Base-by-base conservation (phyloP, 768 basidiomycete genomes). In the Kwoniella botswanensis region DNA sequence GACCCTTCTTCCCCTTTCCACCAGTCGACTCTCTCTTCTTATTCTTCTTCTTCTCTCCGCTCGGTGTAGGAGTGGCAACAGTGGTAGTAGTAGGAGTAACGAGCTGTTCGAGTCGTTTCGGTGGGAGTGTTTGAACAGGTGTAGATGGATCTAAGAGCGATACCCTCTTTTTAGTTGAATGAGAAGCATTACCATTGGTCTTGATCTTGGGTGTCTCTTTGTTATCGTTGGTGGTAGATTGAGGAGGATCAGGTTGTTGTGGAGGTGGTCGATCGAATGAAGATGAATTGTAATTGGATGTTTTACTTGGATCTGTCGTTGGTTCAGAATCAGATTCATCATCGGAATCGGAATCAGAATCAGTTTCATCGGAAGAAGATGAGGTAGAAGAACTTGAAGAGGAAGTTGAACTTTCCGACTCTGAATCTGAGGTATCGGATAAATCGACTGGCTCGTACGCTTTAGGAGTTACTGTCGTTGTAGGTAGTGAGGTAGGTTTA, bases 11-110 rank as follows among this genome's bases (percentile, higher is more conserved):
- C 22, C 58, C 63, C 50, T 24, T 60, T 11, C 42, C 66, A 35
- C 35, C 35, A 35, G 35, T 35, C 35, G 35, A 35, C 24, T 60
- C 44, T 46, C 18, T 54, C 18, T 21, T 42, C 52, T 24, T 21
- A 35, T 41, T 50, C 29, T 52, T 68, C 43, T 42, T 60, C 69
- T 64, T 70, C 63, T 70, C 58, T n/a, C 44, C 63, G 2, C 6
- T 22, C 43, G 50, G 22, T 53, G 52, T 15, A 10, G 66, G 57
- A 41, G 53, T 6, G 24, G 35, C 22, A 55, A 44, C n/a, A 41
- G 11, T 43, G 35, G 63, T 24, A 10, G 66, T 44, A 41, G 53
- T 6, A n/a, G 35, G 21, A 55, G 52, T 12, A 52, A 4, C 21
- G 41, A 41, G 18, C 10, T n/a, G 21, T 15, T 43, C 12, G n/a